These are phyloP conservation scores for Leccinum subrobustum DNA, from an alignment of 1,284 basidiomycete genomes.

Conservation along the genomic window DNA sequence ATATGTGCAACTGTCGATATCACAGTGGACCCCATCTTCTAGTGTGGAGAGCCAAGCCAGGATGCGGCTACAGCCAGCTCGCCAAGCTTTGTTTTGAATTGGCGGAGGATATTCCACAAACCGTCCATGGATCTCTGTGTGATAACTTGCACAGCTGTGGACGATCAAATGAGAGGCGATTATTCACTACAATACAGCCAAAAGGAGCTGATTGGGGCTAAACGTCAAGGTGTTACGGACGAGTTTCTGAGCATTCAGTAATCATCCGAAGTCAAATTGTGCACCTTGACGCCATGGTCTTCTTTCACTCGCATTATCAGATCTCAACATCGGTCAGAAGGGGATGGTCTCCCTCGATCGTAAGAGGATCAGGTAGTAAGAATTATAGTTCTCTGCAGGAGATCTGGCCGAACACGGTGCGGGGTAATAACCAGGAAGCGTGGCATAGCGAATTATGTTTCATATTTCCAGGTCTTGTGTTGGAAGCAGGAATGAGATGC, in stretches of 20 bases:
- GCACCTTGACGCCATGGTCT: not conserved
- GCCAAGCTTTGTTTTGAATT: too few species aligned
- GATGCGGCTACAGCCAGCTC: not conserved
- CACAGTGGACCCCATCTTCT: not conserved
- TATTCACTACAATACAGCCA: not conserved
- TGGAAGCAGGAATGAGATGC: conserved; percentile 3
- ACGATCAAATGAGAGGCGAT: not conserved
- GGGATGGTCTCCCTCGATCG: too few species aligned
- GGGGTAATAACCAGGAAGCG: not conserved
- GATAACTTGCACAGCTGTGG: not conserved
- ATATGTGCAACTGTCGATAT: too few species aligned
- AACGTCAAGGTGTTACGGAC: not conserved
- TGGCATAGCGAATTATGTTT: not conserved
- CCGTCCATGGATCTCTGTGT: not conserved
- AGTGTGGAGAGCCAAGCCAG: not conserved
- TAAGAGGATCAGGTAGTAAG: not conserved
- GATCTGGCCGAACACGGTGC: too few species aligned
- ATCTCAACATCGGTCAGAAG: not conserved
- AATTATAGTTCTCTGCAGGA: not conserved
- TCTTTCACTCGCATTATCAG: too few species aligned
- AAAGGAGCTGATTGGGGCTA: not conserved
- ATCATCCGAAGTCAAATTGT: not conserved
- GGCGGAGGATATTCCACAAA: not conserved
- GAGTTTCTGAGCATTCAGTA: not conserved
- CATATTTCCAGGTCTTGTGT: not conserved